These are phyloP conservation scores for Mortierella sp. DNA, from an alignment of 371 early-diverging fungal genomes.

Conservation along the genomic window DNA sequence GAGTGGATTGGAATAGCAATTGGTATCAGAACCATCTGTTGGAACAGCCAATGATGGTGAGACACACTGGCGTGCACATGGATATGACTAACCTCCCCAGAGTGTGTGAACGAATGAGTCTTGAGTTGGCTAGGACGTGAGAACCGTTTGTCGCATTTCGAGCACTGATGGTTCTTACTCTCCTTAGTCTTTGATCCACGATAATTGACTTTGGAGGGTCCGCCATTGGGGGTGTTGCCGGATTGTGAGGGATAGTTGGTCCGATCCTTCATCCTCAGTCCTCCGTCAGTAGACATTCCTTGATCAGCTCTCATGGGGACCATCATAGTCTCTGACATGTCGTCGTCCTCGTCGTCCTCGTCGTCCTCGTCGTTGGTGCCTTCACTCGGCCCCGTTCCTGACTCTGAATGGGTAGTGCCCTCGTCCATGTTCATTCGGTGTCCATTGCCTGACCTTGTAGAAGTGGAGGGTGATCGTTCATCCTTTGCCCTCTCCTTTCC, in stretches of 20 bases:
- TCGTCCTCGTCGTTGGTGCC: conserved; percentile 3
- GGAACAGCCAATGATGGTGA: no score
- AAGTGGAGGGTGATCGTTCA: not conserved
- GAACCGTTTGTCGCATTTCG: conserved; percentile 28
- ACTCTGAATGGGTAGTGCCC: no score
- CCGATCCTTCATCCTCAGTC: not conserved
- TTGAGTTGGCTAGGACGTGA: conserved; percentile 40
- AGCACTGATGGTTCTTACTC: conserved; percentile 35
- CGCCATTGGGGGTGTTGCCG: not conserved
- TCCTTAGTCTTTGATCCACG: conserved; percentile 3
- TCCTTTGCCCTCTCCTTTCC: no score
- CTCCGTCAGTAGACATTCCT: not conserved
- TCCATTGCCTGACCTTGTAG: not conserved
- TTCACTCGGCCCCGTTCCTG: no score
- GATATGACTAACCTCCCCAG: conserved; percentile 25
- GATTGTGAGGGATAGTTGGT: not conserved
- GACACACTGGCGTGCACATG: no score
- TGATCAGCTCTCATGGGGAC: not conserved
- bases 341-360: conserved; percentile 5
- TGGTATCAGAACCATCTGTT: no score
- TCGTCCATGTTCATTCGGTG: no score
- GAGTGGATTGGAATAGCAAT: not conserved
- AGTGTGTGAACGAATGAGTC: conserved; percentile 37
- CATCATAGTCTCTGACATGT: conserved; percentile 8
- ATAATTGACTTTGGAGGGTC: not conserved